These are phyloP conservation scores for Cordyceps javanica DNA, from an alignment of 2,329 filamentous ascomycete genomes.

Conservation along the genomic window DNA sequence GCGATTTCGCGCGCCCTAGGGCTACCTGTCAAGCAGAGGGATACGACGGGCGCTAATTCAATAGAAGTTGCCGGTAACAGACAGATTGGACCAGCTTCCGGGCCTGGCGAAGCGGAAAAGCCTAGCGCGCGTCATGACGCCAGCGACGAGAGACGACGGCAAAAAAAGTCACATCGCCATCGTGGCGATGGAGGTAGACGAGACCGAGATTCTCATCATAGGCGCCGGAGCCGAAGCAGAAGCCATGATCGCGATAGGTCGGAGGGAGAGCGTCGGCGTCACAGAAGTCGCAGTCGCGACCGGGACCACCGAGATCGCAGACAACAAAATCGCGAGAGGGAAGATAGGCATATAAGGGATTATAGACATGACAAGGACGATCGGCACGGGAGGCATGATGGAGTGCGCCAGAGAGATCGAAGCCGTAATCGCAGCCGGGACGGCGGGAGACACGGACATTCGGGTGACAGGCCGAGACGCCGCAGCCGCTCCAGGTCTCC, in stretches of 20 bases:
- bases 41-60: conserved; percentile 59
- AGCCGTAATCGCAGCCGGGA: conserved; percentile 14
- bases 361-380: conserved; percentile 23
- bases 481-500: conserved; percentile 13
- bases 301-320: not conserved
- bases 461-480: conserved; percentile 15
- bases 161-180: conserved; percentile 26
- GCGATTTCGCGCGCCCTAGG: conserved; percentile 80
- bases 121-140: too few relatives aligned
- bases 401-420: conserved; percentile 5
- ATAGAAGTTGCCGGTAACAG: conserved; percentile 51
- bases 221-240: conserved; percentile 23
- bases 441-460: conserved; percentile 4
- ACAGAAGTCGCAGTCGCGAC: not conserved
- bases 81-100: conserved; percentile 24
- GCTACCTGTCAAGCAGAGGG: conserved; percentile 60
- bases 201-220: conserved; percentile 30
- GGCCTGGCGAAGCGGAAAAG: conserved; percentile 18
- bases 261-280: conserved; percentile 27
- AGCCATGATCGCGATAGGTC: conserved; percentile 21
- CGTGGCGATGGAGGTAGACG: conserved; percentile 25
- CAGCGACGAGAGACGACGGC: conserved; percentile 16
- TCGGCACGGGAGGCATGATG: conserved; percentile 10
- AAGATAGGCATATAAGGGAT: not conserved
- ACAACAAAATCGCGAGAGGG: conserved; percentile 19